A percentile compares a stretch with the other conserved stretches of the same genome.
These are phyloP conservation scores for Tylopilus cervinicoccineus DNA, from an alignment of 768 basidiomycete genomes.

Conservation along the genomic window DNA sequence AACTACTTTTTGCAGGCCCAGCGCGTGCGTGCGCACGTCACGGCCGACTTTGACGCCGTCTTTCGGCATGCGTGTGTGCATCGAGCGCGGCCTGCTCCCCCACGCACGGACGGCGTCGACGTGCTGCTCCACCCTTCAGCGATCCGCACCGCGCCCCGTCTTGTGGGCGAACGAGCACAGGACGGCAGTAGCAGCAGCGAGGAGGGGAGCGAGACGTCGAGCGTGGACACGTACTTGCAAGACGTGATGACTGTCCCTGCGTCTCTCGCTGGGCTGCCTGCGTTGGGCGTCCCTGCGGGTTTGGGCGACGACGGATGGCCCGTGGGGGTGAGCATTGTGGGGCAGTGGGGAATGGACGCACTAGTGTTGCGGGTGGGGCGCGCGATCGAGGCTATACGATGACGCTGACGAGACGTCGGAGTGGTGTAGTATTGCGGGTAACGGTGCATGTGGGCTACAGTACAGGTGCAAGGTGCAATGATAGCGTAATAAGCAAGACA, in stretches of 20 bases:
- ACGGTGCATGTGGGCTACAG: slow-evolving; percentile 17
- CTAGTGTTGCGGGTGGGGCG: slow-evolving; percentile 54
- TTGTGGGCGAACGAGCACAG: slow-evolving; percentile 31
- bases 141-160: slow-evolving; percentile 74
- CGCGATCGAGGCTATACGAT: slow-evolving; percentile 34
- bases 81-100: slow-evolving; percentile 19
- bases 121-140: slow-evolving; percentile 84
- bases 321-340: slow-evolving; percentile 76
- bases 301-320: slow-evolving; percentile 65
- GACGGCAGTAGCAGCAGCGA: neutral
- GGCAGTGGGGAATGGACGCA: slow-evolving; percentile 81
- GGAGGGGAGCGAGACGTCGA: slow-evolving; percentile 8
- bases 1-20: slow-evolving; percentile 96
- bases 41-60: slow-evolving; percentile 66
- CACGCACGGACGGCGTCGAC: slow-evolving; percentile 51
- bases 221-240: slow-evolving; percentile 71
- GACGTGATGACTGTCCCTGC: slow-evolving; percentile 92
- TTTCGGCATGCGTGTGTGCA: slow-evolving; percentile 59
- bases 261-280: slow-evolving; percentile 85
- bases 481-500: slow-evolving; percentile 14
- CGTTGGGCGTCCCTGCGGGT: slow-evolving; percentile 65
- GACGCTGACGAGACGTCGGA: slow-evolving; percentile 8
- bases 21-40: slow-evolving; percentile 66
- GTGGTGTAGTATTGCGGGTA: slow-evolving; percentile 25
- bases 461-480: slow-evolving; percentile 15